Conservation (phyloP, 345 rosid species). For the Stellera chamaejasme region DNA sequence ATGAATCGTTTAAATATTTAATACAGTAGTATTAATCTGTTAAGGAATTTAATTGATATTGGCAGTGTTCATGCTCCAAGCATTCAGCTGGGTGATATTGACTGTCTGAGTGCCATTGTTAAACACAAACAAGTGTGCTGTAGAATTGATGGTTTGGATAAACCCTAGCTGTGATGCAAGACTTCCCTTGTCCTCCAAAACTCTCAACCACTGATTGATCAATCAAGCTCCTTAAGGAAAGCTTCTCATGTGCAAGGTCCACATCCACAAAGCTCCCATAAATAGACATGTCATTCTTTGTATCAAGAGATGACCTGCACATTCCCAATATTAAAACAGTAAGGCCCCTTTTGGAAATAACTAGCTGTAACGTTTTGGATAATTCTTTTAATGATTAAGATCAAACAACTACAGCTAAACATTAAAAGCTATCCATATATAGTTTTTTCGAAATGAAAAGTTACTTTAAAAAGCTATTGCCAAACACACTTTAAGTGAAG, state of each 20-base stretch:
- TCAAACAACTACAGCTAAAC: not conserved
- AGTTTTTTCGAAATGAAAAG: too few species aligned
- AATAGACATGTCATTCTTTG: constrained; percentile 27
- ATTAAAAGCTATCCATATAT: too few species aligned
- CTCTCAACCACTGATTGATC: constrained; percentile 82
- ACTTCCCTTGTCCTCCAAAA: constrained; percentile 59
- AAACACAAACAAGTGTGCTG: constrained; percentile 44
- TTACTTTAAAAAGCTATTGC: too few species aligned
- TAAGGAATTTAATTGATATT: constrained; percentile 20
- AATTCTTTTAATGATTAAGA: not conserved
- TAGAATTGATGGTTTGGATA: constrained; percentile 46
- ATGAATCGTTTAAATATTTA: too few species aligned
- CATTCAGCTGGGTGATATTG: constrained; percentile 25
- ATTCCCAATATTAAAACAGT: not conserved
- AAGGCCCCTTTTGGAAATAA: too few species aligned
- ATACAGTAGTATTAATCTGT: too few species aligned
- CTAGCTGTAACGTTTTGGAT: too few species aligned
- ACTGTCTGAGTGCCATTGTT: constrained; percentile 49
- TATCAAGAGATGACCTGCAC: constrained; percentile 35
- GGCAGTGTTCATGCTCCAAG: constrained; percentile 77
- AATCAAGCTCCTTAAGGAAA: constrained; percentile 59
- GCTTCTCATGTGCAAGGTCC: constrained; percentile 29
- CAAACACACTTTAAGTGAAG: too few species aligned
- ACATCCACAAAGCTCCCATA: constrained; percentile 58
- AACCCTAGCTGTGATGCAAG: constrained; percentile 62